A percentile compares a stretch with the other conserved stretches of the same genome.
These are phyloP conservation scores for Begonia masoniana DNA, from an alignment of 306 rosid species.

Conservation along the genomic window DNA sequence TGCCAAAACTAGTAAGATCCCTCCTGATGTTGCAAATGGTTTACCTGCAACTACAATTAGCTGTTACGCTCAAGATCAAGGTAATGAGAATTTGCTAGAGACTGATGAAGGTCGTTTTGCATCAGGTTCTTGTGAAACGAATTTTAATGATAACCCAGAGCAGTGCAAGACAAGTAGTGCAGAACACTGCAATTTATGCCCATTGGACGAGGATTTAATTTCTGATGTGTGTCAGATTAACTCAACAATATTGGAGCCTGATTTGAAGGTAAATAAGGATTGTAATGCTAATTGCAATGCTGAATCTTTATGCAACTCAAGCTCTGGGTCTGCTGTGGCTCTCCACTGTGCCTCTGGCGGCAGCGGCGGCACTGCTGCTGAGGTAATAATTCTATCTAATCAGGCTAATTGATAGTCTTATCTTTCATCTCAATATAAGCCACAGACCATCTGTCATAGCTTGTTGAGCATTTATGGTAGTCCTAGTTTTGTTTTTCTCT, in stretches of 20 bases:
- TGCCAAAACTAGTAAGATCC: conserved; percentile 12
- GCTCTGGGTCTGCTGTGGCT: conserved; percentile 22
- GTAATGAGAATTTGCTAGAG: conserved; percentile 6
- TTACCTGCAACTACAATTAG: not conserved
- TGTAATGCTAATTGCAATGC: conserved; percentile 16
- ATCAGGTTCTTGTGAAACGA: conserved; percentile 11
- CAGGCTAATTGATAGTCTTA: conserved; percentile 26
- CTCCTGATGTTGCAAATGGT: conserved; percentile 14
- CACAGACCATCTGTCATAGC: too few species aligned
- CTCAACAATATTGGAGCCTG: conserved; percentile 20
- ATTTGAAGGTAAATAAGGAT: conserved; percentile 24
- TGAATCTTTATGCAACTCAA: conserved; percentile 23
- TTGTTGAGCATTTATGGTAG: too few species aligned
- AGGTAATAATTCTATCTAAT: conserved; percentile 34
- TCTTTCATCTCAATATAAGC: too few species aligned
- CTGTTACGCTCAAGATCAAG: not conserved
- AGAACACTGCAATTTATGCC: conserved; percentile 7
- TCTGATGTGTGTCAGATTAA: conserved; percentile 9
- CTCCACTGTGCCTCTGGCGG: conserved; percentile 35
- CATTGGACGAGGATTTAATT: conserved; percentile 12
- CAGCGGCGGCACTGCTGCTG: conserved; percentile 25
- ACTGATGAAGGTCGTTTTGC: conserved; percentile 17
- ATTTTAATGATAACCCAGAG: conserved; percentile 10
- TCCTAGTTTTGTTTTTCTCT: too few species aligned
- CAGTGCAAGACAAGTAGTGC: conserved; percentile 8